Base-by-base conservation (phyloP, 2,329 filamentous ascomycete species). In the Aaosphaeria arxii region DNA sequence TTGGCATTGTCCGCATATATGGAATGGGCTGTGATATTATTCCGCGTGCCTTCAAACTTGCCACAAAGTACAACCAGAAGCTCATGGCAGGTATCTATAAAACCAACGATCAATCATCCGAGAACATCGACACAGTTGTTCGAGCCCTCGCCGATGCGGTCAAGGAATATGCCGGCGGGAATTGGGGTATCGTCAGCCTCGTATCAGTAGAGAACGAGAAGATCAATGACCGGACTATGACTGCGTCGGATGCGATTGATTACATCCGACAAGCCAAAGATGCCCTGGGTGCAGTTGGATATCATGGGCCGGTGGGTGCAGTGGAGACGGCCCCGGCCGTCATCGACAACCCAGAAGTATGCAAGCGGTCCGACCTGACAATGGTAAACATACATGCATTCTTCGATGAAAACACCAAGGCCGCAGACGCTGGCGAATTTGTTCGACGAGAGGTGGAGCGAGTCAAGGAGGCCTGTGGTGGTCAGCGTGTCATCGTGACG, bases 311-410 rank as follows among this genome's bases (percentile, higher is more conserved):
- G 1, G 83, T 95, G 30, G 88, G 91, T 35, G 85, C 87, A 0
- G 88, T 92, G 42, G 91, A 96, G 65, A 92, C 88, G 1, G 88
- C 89, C 60, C 78, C 81, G 24, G 84, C 86, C 5, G 78, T 84
- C n/a, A 74, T 85, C 42, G 71, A 75, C 44, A 80, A 92, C 58
- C 85, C 86, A 0, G 73, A 80, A 44, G 78, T 96, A 42, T 95
- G 90, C 71, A 69, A 83, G 29, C 77, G 75, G 41, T 88, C 87
- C 1, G 89, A 95, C 63, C 89, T 88, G 72, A 89, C 86, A 61
- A 87, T 89, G 11, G 81, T 87, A 65, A 95, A 96, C 71, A 82
- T 84, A 56, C 90, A 95, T 69, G 82, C 89, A 9, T 95, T 91
- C 79, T 95, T 94, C 69, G 87, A 95, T 58, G 70, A 76, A 4